Evolutionary conservation across 129 eudicot species (phyloP), one percentile per base, ranked within the genome.

Genomic region (Helianthus tuberosus): DNA sequence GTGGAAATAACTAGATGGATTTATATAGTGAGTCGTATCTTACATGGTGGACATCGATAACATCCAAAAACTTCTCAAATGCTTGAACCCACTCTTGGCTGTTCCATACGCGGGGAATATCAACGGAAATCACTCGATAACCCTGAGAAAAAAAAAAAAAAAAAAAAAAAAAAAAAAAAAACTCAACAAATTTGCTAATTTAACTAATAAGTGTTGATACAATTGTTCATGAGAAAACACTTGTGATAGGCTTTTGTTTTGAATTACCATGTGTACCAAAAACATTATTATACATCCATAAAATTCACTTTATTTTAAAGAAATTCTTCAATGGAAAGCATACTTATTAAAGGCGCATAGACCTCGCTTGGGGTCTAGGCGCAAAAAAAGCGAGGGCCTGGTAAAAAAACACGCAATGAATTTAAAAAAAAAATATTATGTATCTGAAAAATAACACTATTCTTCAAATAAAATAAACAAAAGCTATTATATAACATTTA

Each of bases 51-150:
- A 94, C 93, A 39, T 94, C 94, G 74, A 94, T 85, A 62, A 81
- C 86, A 81, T 94, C 99, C 80, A 94, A 80, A 84, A 94, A 94
- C 88, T 94, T 94, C 82, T 94, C 99, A 84, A 94, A 94, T 48
- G 96, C 82, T 81, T 94, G 99, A 77, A 94, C 87, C 99, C 99
- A 94, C 80, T 94, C 99, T 3, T 83, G 88, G 75, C 92, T 85
- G 74, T 82, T 94, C 99, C 99, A 94, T 71, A 88, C 99, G 44
- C 90, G 88, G 0, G 99, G 99, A 91, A 94, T 91, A 83, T 94
- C 99, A 84, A 94, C 86, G 36, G 99, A 91, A 64, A 94, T 88
- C 57, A 94, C 93, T 58, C 99, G 89, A 85, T 90, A 94, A 60
- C 99, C 99, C 99, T 94, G 91, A 75, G 70, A 74, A 64, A 77